Base-by-base conservation (phyloP, 2,329 filamentous ascomycete genomes). In the Ramularia endophylla region DNA sequence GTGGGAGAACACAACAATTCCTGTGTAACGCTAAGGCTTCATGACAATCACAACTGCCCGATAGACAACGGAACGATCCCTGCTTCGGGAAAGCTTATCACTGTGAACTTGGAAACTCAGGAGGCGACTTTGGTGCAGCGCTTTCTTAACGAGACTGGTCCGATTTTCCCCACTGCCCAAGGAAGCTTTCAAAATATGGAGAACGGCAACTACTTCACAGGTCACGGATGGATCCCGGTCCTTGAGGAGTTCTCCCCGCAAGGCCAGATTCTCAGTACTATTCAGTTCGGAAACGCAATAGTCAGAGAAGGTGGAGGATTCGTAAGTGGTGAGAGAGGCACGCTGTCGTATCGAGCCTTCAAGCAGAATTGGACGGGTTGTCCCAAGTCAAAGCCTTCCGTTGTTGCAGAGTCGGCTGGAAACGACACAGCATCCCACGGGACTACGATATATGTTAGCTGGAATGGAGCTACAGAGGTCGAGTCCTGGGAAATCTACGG, bases 381-480 rank as follows among this genome's bases (percentile, higher is more conserved):
- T 40, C 51, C 51, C 2, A 38, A 20, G 9, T 30, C 47, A 5
- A 41, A 38, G 17, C 49, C 47, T 4, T 12, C 27, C 8, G 38
- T 54, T 1, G 36, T 43, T 7, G 38, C 33, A 11, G 43, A 48
- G 18, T 33, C 15, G 4, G 16, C 41, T 8, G 46, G 35, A 3
- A 11, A 30, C n/a, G 8, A 28, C 16, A 39, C 39, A 5, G 38
- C 16, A 2, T 15, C 36, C 3, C 5, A 29, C 3, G 40, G 39
- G 5, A 43, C 41, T 11, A 58, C 60, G 4, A 48, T 65, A 1
- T 78, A 73, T 51, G 70, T 77, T 1, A 74, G 68, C 11, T 71
- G 68, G 69, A 71, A 71, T 41, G 68, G 68, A 2, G 67, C 67
- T 0, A 71, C 69, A 0, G 67, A 70, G 31, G 59, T 70, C 15